These are phyloP conservation scores for Aurantiochytrium sp. DNA, from an alignment of 108 stramenopile genomes.

Conservation along the genomic window DNA sequence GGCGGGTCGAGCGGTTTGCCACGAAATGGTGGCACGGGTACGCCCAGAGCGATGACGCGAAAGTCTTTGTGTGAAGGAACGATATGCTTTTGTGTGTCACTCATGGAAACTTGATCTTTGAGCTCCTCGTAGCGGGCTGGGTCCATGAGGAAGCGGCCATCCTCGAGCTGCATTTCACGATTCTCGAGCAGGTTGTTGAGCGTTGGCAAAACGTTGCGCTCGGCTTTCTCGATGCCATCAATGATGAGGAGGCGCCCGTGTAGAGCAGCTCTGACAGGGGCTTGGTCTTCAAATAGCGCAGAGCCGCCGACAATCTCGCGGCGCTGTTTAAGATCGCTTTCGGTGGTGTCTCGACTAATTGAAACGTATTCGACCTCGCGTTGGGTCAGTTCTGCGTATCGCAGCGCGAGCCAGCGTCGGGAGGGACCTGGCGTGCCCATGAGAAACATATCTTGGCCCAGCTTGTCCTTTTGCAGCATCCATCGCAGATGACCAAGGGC, in stretches of 20 bases:
- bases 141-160: slow-evolving; percentile 24
- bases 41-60: slow-evolving; percentile 62
- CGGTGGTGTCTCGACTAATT: slow-evolving; percentile 65
- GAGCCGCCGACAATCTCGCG: slow-evolving; percentile 37
- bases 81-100: neutral
- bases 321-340: slow-evolving; percentile 77
- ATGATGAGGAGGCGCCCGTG: slow-evolving; percentile 60
- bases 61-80: slow-evolving; percentile 35
- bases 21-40: slow-evolving; percentile 42
- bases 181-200: slow-evolving; percentile 41
- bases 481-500: slow-evolving; percentile 44
- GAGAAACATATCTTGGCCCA: slow-evolving; percentile 66
- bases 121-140: neutral
- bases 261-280: slow-evolving; percentile 76
- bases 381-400: slow-evolving; percentile 58
- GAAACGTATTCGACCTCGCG: slow-evolving; percentile 62
- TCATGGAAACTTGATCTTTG: neutral
- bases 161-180: slow-evolving; percentile 33
- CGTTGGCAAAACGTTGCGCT: slow-evolving; percentile 38
- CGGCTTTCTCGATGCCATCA: slow-evolving; percentile 37
- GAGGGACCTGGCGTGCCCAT: slow-evolving; percentile 57
- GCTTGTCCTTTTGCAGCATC: slow-evolving; percentile 73
- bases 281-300: slow-evolving; percentile 53
- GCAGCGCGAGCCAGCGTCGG: slow-evolving; percentile 54
- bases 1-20: slow-evolving; percentile 39